These are phyloP conservation scores for Hortiboletus flavorubellus DNA, from an alignment of 768 basidiomycete species.

Conservation along the genomic window DNA sequence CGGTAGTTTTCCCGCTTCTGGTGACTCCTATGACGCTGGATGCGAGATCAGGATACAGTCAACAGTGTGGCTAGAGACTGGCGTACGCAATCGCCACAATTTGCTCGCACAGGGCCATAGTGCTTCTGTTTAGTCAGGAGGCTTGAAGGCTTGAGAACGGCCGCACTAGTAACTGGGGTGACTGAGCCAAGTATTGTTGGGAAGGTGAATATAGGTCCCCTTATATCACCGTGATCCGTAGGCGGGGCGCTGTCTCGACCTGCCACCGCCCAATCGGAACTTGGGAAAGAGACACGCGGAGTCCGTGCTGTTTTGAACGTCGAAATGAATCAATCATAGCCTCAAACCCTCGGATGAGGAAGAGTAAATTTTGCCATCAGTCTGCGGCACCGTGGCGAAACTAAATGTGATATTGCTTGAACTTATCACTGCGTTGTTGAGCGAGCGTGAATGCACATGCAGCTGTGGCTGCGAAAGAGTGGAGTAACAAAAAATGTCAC, in stretches of 20 bases:
- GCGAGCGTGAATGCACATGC: not conserved
- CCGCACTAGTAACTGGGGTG: not conserved
- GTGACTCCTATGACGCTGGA: slow-evolving; percentile 31
- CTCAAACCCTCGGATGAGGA: slow-evolving; percentile 8
- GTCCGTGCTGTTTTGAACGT: slow-evolving; percentile 15
- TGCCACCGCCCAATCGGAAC: not conserved
- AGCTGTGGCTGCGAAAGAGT: not conserved
- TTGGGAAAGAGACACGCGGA: slow-evolving; percentile 16
- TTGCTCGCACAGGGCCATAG: slow-evolving; percentile 16
- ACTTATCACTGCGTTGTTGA: not conserved
- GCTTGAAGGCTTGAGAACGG: not conserved
- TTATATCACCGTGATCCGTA: slow-evolving; percentile 17
- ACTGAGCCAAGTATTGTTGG: not conserved
- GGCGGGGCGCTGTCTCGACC: slow-evolving; percentile 9
- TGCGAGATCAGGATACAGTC: slow-evolving; percentile 3
- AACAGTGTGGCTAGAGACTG: not conserved
- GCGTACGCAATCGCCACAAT: slow-evolving; percentile 28
- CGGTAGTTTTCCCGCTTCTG: slow-evolving; percentile 33
- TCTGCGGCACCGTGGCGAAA: slow-evolving; percentile 2
- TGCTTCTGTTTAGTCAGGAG: slow-evolving; percentile 1
- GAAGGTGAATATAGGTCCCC: not conserved
- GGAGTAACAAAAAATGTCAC: not conserved
- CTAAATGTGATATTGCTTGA: not conserved
- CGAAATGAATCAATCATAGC: slow-evolving; percentile 19
- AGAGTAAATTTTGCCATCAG: not conserved